Evolutionary conservation across 495 filamentous ascomycete species (phyloP), one percentile per base, ranked within the genome.

Genomic region (Penicillium subrubescens): DNA sequence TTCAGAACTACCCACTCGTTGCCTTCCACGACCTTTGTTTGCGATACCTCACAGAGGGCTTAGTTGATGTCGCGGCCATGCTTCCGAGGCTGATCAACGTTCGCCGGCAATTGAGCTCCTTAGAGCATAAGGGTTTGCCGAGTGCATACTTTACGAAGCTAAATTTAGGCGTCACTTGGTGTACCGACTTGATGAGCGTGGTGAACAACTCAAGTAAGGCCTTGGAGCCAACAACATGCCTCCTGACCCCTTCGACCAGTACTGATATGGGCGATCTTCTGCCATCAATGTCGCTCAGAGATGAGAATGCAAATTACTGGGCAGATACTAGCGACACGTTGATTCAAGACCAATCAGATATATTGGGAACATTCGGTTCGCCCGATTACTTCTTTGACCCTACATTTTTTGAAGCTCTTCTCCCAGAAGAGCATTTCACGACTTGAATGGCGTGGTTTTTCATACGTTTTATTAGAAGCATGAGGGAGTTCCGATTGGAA

Each of bases 1-100:
- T 52, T 8, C 48, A 52, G 48, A 52, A 52, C 48, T 52, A 52
- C 48, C 48, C 48, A 31, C 48, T 52, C 23, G 48, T 52, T 52
- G 48, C 48, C 23, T 52, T 52, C 15, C 48, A 52, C 27, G 48
- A 52, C 48, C 48, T 52, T 29, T 52, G 48, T 52, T 25, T 52
- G 48, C 48, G 48, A 29, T 52, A 52, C 48, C 10, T 52, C 8
- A 31, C 48, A 2, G 48, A 52, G 23, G 48, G 48, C 1, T 52
- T 21, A 21, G 11, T 27, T 31, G 48, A 52, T 7, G 10, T 52
- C 10, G 23, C 21, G 48, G 48, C 48, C 27, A 52, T 52, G 27
- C 21, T 52, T 31, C 48, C 48, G 23, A 25, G 23, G 48, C 48
- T 52, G 23, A 52, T 52, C 48, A 52, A 52, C 23, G 48, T 52